These are phyloP conservation scores for Botrytis aclada DNA, from an alignment of 2,329 filamentous ascomycete species.

Conservation along the genomic window DNA sequence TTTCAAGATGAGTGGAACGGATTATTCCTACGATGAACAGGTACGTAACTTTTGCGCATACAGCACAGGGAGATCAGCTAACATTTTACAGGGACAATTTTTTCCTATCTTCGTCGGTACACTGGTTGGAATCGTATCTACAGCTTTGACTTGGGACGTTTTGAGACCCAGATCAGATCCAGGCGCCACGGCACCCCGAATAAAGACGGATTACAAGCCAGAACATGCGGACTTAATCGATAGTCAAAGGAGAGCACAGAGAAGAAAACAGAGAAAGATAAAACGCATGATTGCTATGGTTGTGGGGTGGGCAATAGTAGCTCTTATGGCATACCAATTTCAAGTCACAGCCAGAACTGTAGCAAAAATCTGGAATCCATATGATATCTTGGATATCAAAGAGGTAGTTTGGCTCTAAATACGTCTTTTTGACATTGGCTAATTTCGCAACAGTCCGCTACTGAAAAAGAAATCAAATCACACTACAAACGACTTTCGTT, in stretches of 20 bases:
- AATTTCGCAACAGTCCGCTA: slow-evolving; percentile 57
- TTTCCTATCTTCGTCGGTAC: slow-evolving; percentile 99
- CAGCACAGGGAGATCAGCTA: slow-evolving; percentile 17
- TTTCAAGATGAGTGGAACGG: slow-evolving; percentile 47
- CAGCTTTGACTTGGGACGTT: slow-evolving; percentile 86
- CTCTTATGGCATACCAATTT: slow-evolving; percentile 89
- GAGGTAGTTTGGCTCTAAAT: slow-evolving; percentile 52
- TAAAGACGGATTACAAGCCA: slow-evolving; percentile 76
- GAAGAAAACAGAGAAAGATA: slow-evolving; percentile 82
- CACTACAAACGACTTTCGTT: slow-evolving; percentile 85
- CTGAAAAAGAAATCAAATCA: slow-evolving; percentile 87
- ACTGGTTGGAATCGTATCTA: slow-evolving; percentile 78
- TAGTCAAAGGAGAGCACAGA: slow-evolving; percentile 77
- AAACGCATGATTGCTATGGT: slow-evolving; percentile 78
- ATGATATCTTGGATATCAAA: slow-evolving; percentile 85
- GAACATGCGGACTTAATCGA: slow-evolving; percentile 82
- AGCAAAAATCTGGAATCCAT: slow-evolving; percentile 91
- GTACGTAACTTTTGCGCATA: slow-evolving; percentile 42
- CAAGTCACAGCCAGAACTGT: slow-evolving; percentile 67
- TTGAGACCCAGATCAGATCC: slow-evolving; percentile 74
- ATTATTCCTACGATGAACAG: slow-evolving; percentile 98
- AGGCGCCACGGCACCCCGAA: slow-evolving; percentile 76
- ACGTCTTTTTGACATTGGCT: slow-evolving; percentile 21
- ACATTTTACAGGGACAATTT: slow-evolving; percentile 71
- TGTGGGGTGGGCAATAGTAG: slow-evolving; percentile 78